phyloP scores from a whole-genome alignment of 495 filamentous ascomycete species.

The Penicillium odoratum region DNA sequence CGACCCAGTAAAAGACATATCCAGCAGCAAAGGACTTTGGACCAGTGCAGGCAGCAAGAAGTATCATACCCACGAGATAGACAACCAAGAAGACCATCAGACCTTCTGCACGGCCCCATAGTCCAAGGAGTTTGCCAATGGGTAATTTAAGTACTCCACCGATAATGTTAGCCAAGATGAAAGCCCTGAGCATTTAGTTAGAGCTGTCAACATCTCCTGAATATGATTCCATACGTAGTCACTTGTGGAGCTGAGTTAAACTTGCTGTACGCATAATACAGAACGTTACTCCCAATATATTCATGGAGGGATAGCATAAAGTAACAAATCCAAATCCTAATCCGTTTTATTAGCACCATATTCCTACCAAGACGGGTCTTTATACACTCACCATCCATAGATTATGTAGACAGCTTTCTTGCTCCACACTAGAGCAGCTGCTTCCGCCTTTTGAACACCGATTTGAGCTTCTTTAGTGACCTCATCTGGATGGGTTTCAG shows the following conservation, averaged over 20 bases:
- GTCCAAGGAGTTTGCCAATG: constrained; percentile 65
- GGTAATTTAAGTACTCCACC: constrained; percentile 43
- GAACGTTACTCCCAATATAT: not conserved
- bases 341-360: not conserved
- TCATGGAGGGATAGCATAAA: constrained; percentile 16
- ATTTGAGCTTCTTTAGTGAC: constrained; percentile 13
- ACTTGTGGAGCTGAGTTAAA: constrained; percentile 28
- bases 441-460: constrained; percentile 30
- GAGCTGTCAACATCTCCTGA: too few species aligned
- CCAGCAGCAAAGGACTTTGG: constrained; percentile 3
- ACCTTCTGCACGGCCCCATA: constrained; percentile 54
- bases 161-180: constrained; percentile 48
- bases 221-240: constrained; percentile 10
- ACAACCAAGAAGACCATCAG: constrained; percentile 50
- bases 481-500: not conserved
- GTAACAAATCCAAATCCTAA: constrained; percentile 32
- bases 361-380: not conserved
- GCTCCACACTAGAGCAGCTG: constrained; percentile 26
- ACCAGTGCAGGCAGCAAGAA: constrained; percentile 46
- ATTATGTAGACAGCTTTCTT: constrained; percentile 20
- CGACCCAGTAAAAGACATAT: constrained; percentile 6
- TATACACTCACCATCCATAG: constrained; percentile 25
- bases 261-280: constrained; percentile 2
- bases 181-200: not conserved
- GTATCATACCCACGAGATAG: constrained; percentile 42